Evolutionary conservation across 75 land plant species (phyloP).

Genomic region (Ceratopteris richardii): DNA sequence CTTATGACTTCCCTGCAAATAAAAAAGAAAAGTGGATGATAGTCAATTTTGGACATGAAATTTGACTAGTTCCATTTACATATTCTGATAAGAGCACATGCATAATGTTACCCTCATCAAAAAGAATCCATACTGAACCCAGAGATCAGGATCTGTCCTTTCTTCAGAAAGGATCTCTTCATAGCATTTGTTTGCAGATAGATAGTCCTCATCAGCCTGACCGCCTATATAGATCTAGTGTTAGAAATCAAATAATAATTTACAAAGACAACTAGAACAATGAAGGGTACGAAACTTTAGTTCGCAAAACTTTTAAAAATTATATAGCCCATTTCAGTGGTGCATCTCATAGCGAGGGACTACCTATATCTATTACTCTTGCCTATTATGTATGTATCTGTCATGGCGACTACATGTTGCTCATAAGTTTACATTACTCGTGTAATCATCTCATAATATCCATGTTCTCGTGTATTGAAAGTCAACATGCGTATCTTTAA

Average conservation of each 20-base stretch:
- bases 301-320: not conserved
- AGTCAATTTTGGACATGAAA: no score
- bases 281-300: not conserved
- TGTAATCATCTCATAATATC: no score
- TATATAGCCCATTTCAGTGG: no score
- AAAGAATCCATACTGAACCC: constrained; percentile 34
- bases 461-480: no score
- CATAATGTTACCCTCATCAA: constrained; percentile 30
- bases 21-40: no score
- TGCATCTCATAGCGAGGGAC: no score
- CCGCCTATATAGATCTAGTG: not conserved
- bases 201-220: constrained; percentile 14
- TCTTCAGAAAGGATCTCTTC: constrained; percentile 32
- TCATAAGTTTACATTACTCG: no score
- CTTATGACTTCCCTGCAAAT: constrained; percentile 10
- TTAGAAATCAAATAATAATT: not conserved
- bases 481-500: no score
- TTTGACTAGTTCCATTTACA: no score
- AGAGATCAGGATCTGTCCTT: constrained; percentile 9
- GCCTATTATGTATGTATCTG: no score
- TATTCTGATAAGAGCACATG: not conserved
- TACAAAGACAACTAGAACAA: not conserved
- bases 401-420: no score
- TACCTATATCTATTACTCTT: no score
- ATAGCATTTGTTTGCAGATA: constrained; percentile 20